Evolutionary conservation across 495 filamentous ascomycete genomes (phyloP).

Genomic region (Penicillium cosmopolitanum): DNA sequence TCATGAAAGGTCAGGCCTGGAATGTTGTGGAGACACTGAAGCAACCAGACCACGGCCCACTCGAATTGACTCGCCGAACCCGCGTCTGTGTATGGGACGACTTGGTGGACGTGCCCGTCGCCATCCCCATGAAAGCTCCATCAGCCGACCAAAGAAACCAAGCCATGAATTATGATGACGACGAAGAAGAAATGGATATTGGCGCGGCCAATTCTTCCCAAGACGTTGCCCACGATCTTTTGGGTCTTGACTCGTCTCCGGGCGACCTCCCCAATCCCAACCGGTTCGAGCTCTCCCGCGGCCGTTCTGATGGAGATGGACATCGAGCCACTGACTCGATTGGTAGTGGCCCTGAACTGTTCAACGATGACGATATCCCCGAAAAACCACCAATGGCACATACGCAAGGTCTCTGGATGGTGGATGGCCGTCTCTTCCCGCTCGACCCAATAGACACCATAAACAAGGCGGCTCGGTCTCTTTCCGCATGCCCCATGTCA

Average conservation of each 20-base stretch:
- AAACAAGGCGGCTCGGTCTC: conserved; percentile 50
- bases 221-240: conserved; percentile 66
- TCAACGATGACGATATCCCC: conserved; percentile 37
- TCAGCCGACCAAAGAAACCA: conserved; percentile 71
- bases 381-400: conserved; percentile 31
- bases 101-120: conserved; percentile 91
- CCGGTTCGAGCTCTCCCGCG: conserved; percentile 76
- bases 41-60: conserved; percentile 83
- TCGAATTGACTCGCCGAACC: conserved; percentile 87
- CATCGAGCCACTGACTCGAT: conserved; percentile 37
- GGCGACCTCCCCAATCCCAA: conserved; percentile 78
- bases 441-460: conserved; percentile 40
- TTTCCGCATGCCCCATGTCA: conserved; percentile 30
- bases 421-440: conserved; percentile 42
- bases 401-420: conserved; percentile 40
- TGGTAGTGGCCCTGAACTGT: conserved; percentile 39
- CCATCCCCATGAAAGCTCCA: conserved; percentile 82
- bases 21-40: conserved; percentile 98
- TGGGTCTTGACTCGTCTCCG: conserved; percentile 65
- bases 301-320: conserved; percentile 52
- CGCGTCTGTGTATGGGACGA: conserved; percentile 98
- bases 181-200: conserved; percentile 92
- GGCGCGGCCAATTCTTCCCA: conserved; percentile 68
- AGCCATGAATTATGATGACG: conserved; percentile 46
- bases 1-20: conserved; percentile 99